Percentiles rank a stretch among this genome's conserved stretches.
These are phyloP conservation scores for Xylaria arbuscula DNA, from an alignment of 2,329 filamentous ascomycete genomes.

Conservation along the genomic window DNA sequence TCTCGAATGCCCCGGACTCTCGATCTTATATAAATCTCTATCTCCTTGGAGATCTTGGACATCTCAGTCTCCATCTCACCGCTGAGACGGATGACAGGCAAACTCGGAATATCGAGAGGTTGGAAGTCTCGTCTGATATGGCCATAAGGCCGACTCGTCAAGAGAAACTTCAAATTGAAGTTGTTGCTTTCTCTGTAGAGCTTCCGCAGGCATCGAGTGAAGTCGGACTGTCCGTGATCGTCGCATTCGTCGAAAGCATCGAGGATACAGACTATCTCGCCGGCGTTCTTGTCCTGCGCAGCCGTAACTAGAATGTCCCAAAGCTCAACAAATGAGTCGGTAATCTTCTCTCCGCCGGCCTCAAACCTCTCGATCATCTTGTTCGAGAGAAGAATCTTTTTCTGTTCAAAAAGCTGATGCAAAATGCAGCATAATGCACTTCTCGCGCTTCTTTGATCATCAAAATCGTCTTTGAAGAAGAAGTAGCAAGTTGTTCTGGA, in stretches of 20 bases:
- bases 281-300: not conserved
- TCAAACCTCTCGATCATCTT: constrained; percentile 40
- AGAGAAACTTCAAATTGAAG: constrained; percentile 22
- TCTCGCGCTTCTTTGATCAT: constrained; percentile 43
- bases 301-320: constrained; percentile 3
- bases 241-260: constrained; percentile 31
- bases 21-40: constrained; percentile 17
- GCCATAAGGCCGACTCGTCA: constrained; percentile 18
- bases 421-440: constrained; percentile 40
- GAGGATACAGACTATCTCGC: constrained; percentile 26
- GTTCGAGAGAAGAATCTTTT: constrained; percentile 41
- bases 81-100: constrained; percentile 13
- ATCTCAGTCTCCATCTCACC: constrained; percentile 14
- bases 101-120: not conserved
- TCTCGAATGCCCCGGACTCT: not conserved
- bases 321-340: constrained; percentile 45
- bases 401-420: constrained; percentile 52
- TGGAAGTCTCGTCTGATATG: constrained; percentile 10
- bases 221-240: not conserved
- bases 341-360: constrained; percentile 29
- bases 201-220: not conserved
- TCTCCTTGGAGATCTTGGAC: constrained; percentile 15
- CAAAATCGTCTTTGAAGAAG: constrained; percentile 59
- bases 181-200: not conserved
- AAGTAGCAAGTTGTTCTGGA: constrained; percentile 53